These are phyloP conservation scores for Logfia minima DNA, from an alignment of 129 eudicot genomes.

Conservation along the genomic window DNA sequence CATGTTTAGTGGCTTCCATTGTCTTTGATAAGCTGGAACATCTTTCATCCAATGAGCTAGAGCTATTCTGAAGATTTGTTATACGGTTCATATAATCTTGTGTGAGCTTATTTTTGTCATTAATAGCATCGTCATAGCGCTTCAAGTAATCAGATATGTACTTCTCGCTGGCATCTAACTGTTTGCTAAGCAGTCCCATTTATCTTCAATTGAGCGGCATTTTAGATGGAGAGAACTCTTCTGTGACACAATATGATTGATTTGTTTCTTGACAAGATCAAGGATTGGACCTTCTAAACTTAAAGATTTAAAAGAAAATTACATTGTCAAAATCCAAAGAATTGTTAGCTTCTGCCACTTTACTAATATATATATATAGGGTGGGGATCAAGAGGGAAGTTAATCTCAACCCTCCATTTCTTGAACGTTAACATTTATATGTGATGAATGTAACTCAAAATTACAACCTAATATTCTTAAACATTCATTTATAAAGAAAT, in stretches of 20 bases:
- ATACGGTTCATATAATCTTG: conserved; percentile 80
- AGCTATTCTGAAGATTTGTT: conserved; percentile 63
- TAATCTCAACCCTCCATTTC: no score
- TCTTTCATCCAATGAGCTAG: conserved; percentile 74
- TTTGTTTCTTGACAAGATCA: conserved; percentile 83
- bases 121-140: conserved; percentile 89
- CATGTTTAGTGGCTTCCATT: conserved; percentile 63
- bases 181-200: conserved; percentile 70
- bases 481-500: no score
- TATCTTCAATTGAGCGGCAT: conserved; percentile 73
- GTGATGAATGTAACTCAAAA: no score
- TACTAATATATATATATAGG: no score
- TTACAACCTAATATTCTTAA: no score
- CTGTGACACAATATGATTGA: conserved; percentile 63
- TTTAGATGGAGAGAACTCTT: conserved; percentile 65
- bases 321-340: background rate
- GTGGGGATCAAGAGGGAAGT: no score
- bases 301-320: conserved; percentile 1
- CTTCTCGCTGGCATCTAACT: conserved; percentile 79
- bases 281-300: conserved; percentile 94
- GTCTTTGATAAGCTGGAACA: conserved; percentile 64
- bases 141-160: conserved; percentile 80
- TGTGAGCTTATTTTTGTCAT: conserved; percentile 69
- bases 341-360: background rate
- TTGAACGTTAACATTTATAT: no score